phyloP scores from a whole-genome alignment of 2,329 filamentous ascomycete genomes.

The Podosphaera xanthii region DNA sequence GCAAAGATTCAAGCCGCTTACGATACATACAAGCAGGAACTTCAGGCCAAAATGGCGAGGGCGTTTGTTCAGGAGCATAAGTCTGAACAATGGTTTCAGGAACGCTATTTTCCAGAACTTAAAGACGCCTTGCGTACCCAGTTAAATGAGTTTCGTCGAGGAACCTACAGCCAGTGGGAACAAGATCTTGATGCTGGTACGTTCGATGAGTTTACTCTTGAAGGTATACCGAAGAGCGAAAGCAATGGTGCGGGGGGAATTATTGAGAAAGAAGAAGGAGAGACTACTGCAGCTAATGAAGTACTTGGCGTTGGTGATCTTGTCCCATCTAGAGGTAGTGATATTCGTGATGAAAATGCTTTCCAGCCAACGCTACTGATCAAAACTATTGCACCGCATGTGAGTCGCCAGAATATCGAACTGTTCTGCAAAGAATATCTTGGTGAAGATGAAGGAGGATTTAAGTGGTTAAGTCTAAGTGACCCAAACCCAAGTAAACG shows the following conservation, averaged over 20 bases:
- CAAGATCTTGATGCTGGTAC: slow-evolving; percentile 62
- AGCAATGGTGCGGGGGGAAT: slow-evolving; percentile 68
- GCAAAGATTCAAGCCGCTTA: slow-evolving; percentile 52
- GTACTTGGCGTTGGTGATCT: slow-evolving; percentile 82
- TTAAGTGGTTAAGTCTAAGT: slow-evolving; percentile 86
- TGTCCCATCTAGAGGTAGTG: slow-evolving; percentile 59
- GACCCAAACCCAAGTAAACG: slow-evolving; percentile 94
- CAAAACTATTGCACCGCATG: slow-evolving; percentile 92
- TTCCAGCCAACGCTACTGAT: slow-evolving; percentile 84
- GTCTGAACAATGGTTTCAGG: slow-evolving; percentile 92
- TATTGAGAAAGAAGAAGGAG: slow-evolving; percentile 86
- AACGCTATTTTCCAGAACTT: slow-evolving; percentile 73
- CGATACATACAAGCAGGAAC: slow-evolving; percentile 42
- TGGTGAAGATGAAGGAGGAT: slow-evolving; percentile 74
- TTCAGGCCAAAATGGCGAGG: slow-evolving; percentile 61
- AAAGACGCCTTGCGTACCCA: slow-evolving; percentile 51
- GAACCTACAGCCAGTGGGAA: slow-evolving; percentile 69
- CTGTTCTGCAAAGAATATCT: slow-evolving; percentile 86
- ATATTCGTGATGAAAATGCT: slow-evolving; percentile 72
- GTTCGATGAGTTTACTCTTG: slow-evolving; percentile 86
- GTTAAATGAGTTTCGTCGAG: slow-evolving; percentile 58
- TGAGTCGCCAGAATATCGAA: slow-evolving; percentile 82
- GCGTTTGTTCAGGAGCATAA: slow-evolving; percentile 82
- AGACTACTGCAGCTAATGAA: slow-evolving; percentile 76
- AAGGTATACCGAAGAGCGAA: slow-evolving; percentile 83